Evolutionary conservation across 331 rosid species (phyloP).

Genomic region (Malus hybrid): DNA sequence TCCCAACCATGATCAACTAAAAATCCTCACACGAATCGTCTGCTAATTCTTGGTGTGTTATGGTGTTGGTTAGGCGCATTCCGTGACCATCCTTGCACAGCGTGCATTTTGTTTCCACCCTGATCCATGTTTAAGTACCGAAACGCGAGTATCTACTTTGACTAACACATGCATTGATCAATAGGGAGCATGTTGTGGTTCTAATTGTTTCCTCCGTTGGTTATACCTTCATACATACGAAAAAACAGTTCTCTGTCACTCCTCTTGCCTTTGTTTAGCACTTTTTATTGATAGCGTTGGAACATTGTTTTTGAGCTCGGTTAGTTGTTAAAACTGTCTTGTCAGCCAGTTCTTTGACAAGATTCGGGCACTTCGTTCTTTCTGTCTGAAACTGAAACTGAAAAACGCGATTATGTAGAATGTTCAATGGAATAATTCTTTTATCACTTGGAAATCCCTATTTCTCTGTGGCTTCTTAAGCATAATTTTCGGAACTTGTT

Average conservation of each 20-base stretch:
- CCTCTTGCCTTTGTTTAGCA: background rate
- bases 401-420: background rate
- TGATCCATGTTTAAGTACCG: background rate
- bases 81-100: background rate
- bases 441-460: background rate
- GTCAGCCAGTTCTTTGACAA: background rate
- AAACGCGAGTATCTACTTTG: background rate
- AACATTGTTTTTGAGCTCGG: conserved; percentile 4
- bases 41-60: background rate
- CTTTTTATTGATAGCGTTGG: background rate
- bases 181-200: background rate
- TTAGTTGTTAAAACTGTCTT: background rate
- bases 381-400: background rate
- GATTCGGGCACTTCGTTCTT: background rate
- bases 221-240: background rate
- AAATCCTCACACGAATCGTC: background rate
- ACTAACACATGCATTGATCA: background rate
- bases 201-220: background rate
- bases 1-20: background rate
- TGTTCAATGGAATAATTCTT: background rate
- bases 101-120: background rate
- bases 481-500: background rate
- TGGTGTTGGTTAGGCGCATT: background rate
- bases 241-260: background rate
- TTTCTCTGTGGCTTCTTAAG: background rate